Percentiles rank a stretch among this genome's conserved stretches.
Evolutionary conservation across 305 asterid genomes (phyloP).

Genomic region (Fraxinus paxiana): DNA sequence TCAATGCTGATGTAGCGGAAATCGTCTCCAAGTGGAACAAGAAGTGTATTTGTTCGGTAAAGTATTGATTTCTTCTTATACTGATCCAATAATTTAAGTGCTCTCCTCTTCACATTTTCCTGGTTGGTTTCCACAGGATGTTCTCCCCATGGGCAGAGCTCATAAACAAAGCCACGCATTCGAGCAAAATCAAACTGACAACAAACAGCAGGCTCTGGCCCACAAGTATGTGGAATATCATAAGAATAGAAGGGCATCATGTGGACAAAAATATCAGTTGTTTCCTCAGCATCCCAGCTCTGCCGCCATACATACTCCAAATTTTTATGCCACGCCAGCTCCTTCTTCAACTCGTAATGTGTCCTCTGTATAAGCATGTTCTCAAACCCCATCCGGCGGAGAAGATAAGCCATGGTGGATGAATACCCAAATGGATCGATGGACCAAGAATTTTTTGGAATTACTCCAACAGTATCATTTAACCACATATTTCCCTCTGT

Average conservation of each 20-base stretch:
- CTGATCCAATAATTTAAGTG: slow-evolving; percentile 75
- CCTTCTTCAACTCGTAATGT: slow-evolving; percentile 94
- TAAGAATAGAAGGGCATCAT: slow-evolving; percentile 99
- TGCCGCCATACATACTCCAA: slow-evolving; percentile 93
- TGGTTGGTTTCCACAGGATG: slow-evolving; percentile 84
- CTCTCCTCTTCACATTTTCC: slow-evolving; percentile 88
- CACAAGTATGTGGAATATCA: slow-evolving; percentile 95
- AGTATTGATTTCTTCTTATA: slow-evolving; percentile 82
- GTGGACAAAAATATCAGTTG: slow-evolving; percentile 96
- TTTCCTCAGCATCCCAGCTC: slow-evolving; percentile 92
- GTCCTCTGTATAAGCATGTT: slow-evolving; percentile 99
- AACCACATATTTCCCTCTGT: slow-evolving; percentile 96
- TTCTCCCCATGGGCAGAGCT: slow-evolving; percentile 90
- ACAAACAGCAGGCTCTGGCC: slow-evolving; percentile 97
- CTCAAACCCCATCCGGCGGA: slow-evolving; percentile 97
- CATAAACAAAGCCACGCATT: slow-evolving; percentile 72
- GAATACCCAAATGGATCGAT: slow-evolving; percentile 98
- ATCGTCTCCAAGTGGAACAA: slow-evolving; percentile 95
- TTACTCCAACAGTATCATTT: slow-evolving; percentile 85
- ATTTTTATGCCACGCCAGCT: slow-evolving; percentile 67
- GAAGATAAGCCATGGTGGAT: slow-evolving; percentile 94
- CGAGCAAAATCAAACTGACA: slow-evolving; percentile 99
- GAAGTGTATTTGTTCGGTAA: slow-evolving; percentile 89
- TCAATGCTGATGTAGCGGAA: slow-evolving; percentile 87
- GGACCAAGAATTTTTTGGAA: slow-evolving; percentile 91